Evolutionary conservation across 306 rosid species (phyloP).

Genomic region (Cicer pinnatifidum): DNA sequence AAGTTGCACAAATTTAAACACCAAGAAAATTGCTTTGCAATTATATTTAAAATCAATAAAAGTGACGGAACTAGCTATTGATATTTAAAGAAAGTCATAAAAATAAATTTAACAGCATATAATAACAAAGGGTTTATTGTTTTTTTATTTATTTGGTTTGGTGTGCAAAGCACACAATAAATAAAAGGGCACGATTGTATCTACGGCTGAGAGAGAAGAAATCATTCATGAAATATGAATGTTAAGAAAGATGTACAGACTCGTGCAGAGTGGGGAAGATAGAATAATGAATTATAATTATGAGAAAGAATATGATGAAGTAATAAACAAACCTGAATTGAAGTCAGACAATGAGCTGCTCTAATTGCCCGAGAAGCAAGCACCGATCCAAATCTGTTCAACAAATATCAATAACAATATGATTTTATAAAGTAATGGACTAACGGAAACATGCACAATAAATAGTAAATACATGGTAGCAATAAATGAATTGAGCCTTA

Average conservation of each 20-base stretch:
- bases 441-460: constrained; percentile 17
- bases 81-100: constrained; percentile 16
- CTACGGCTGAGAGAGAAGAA: not conserved
- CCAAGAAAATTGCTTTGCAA: not conserved
- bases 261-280: constrained; percentile 9
- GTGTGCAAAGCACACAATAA: not conserved
- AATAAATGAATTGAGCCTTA: constrained; percentile 42
- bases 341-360: constrained; percentile 97
- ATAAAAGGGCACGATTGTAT: not conserved
- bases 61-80: constrained; percentile 12
- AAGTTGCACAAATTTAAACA: constrained; percentile 43
- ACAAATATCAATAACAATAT: constrained; percentile 33
- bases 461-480: constrained; percentile 38
- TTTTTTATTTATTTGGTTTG: not conserved
- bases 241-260: constrained; percentile 8
- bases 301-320: constrained; percentile 32
- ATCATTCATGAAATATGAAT: constrained; percentile 17
- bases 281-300: constrained; percentile 29
- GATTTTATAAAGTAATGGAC: constrained; percentile 14
- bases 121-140: constrained; percentile 1
- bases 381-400: constrained; percentile 77
- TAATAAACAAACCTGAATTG: constrained; percentile 79
- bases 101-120: constrained; percentile 18
- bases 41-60: constrained; percentile 18
- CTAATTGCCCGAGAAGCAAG: constrained; percentile 91